These are phyloP conservation scores for Exophiala oligosperma DNA, from an alignment of 2,329 filamentous ascomycete species.

Conservation along the genomic window DNA sequence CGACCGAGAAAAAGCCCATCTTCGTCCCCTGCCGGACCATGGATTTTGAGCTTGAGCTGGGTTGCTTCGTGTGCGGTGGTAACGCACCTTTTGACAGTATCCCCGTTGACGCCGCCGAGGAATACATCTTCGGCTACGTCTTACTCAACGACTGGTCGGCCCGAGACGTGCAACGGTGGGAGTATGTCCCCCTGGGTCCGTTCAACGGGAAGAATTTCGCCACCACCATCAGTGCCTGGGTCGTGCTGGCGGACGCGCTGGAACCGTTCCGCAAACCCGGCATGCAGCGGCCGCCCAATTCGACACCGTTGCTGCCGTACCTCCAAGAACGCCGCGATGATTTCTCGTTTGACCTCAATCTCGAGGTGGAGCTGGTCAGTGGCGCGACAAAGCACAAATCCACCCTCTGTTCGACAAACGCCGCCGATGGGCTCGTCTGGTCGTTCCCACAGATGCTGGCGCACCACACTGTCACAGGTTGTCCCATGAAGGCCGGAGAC, in stretches of 20 bases:
- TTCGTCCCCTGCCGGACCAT: constrained; percentile 65
- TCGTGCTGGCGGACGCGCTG: neutral
- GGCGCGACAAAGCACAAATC: neutral
- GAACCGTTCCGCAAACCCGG: too few species aligned
- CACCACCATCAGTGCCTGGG: constrained; percentile 13
- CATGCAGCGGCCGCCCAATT: too few species aligned
- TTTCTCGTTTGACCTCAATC: neutral
- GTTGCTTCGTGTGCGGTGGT: constrained; percentile 67
- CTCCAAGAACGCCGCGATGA: neutral
- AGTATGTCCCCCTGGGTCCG: constrained; percentile 11
- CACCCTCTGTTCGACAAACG: constrained; percentile 2
- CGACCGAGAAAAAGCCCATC: neutral
- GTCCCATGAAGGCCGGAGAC: constrained; percentile 2
- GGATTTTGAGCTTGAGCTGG: constrained; percentile 78
- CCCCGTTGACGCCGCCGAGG: constrained; percentile 61
- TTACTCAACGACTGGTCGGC: constrained; percentile 75
- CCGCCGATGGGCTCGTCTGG: neutral
- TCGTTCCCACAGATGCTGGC: constrained; percentile 10
- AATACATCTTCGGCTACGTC: constrained; percentile 74
- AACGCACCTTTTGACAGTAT: constrained; percentile 60
- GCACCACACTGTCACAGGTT: constrained; percentile 6
- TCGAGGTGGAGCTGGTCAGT: constrained; percentile 5
- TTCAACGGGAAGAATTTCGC: constrained; percentile 17
- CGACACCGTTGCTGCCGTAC: too few species aligned
- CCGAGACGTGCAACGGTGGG: constrained; percentile 14